Percentiles rank a stretch among this genome's conserved stretches.
phyloP scores from a whole-genome alignment of 345 rosid genomes.

The Gossypium bickii region DNA sequence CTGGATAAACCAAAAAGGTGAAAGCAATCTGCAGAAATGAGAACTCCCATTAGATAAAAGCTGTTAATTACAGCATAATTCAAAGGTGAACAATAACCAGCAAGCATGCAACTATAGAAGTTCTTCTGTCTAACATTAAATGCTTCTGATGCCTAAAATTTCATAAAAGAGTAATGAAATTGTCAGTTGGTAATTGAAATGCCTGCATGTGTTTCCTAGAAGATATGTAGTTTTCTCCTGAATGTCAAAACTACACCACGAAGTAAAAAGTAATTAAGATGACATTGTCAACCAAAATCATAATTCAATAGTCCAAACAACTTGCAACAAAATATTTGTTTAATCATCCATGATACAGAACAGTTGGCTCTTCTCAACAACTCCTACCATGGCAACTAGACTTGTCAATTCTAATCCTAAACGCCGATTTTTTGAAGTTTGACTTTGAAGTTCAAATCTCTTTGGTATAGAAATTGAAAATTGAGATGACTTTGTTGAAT shows the following conservation, averaged over 20 bases:
- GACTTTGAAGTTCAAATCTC: no score
- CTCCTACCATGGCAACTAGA: neutral
- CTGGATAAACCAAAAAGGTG: slow-evolving; percentile 84
- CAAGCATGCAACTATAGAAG: neutral
- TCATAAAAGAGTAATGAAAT: neutral
- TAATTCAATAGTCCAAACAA: neutral
- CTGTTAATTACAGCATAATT: neutral
- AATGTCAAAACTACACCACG: neutral
- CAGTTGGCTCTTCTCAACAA: neutral
- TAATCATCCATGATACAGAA: neutral
- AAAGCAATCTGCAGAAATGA: slow-evolving; percentile 74
- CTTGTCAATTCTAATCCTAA: no score
- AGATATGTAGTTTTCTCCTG: neutral
- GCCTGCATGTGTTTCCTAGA: neutral
- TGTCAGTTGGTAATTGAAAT: neutral
- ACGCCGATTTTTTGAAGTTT: no score
- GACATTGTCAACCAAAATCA: neutral
- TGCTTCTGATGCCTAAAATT: neutral
- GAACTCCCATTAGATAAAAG: slow-evolving; percentile 8
- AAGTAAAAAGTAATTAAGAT: neutral
- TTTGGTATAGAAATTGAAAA: no score
- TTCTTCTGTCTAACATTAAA: neutral
- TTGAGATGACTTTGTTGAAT: no score
- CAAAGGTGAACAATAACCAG: neutral
- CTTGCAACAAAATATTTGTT: neutral